Evolutionary conservation across 768 basidiomycete species (phyloP).

Genomic region (Fomitopsis serialis): DNA sequence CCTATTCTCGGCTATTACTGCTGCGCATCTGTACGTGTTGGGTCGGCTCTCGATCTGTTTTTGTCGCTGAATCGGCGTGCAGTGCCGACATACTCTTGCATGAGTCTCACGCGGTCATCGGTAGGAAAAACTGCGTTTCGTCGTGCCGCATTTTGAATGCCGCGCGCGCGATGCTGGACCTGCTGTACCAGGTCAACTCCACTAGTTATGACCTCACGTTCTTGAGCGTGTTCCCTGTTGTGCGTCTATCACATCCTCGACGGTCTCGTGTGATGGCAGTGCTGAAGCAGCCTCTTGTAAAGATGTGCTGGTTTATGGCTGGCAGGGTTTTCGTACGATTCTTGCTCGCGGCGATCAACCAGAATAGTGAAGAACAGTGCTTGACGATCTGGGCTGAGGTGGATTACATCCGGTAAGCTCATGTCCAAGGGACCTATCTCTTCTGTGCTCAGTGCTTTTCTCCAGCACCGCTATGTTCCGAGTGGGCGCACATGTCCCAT

Average conservation of each 20-base stretch:
- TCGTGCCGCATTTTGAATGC: slow-evolving; percentile 64
- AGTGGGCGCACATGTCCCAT: slow-evolving; percentile 62
- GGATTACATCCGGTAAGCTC: slow-evolving; percentile 59
- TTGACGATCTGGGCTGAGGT: slow-evolving; percentile 56
- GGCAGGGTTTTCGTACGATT: slow-evolving; percentile 66
- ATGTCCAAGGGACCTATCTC: neutral
- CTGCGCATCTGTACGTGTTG: slow-evolving; percentile 14
- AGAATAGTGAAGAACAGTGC: slow-evolving; percentile 51
- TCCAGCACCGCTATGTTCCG: slow-evolving; percentile 51
- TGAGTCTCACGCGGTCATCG: slow-evolving; percentile 68
- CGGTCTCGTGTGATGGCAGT: too few relatives aligned
- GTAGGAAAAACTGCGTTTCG: slow-evolving; percentile 54
- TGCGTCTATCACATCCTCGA: too few relatives aligned
- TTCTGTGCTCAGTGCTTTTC: neutral
- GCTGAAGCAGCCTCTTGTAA: neutral
- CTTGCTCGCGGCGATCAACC: slow-evolving; percentile 56
- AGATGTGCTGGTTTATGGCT: slow-evolving; percentile 53
- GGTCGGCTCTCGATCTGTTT: neutral
- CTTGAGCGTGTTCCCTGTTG: slow-evolving; percentile 65
- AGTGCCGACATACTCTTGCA: slow-evolving; percentile 70
- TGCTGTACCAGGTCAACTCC: slow-evolving; percentile 60
- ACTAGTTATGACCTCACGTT: slow-evolving; percentile 71
- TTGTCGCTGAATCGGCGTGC: slow-evolving; percentile 20
- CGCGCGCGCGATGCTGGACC: slow-evolving; percentile 59
- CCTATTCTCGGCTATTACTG: slow-evolving; percentile 35